Percentiles rank a stretch among this genome's conserved stretches.
Evolutionary conservation across 2,329 filamentous ascomycete species (phyloP).

Genomic region (Alternaria conjuncta): DNA sequence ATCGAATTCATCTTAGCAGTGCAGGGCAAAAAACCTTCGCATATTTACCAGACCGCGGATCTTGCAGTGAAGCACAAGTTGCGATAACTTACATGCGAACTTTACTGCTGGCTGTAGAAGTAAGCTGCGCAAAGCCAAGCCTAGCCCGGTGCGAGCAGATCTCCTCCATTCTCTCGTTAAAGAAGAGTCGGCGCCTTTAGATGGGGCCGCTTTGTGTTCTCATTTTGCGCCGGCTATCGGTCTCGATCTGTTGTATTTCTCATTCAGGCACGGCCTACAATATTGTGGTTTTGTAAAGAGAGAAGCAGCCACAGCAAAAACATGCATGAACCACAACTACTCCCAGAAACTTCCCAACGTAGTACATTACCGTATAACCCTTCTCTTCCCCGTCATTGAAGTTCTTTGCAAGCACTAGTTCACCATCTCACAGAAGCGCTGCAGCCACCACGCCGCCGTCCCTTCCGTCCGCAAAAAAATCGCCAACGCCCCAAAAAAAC

Average conservation of each 20-base stretch:
- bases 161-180: not conserved
- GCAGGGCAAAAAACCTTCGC: not conserved
- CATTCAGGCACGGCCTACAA: accelerated
- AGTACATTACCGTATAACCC: accelerated
- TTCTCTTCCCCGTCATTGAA: not conserved
- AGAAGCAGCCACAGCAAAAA: not conserved
- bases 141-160: not conserved
- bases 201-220: accelerated
- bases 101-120: not conserved
- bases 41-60: not conserved
- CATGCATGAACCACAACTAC: not conserved
- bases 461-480: not conserved
- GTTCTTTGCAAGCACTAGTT: not conserved
- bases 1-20: not conserved
- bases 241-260: accelerated
- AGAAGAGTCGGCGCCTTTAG: not conserved
- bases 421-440: not conserved
- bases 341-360: accelerated
- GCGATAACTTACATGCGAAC: accelerated
- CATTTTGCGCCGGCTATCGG: accelerated
- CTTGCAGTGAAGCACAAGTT: not conserved
- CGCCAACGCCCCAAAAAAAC: not conserved
- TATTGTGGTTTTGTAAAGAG: not conserved
- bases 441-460: not conserved
- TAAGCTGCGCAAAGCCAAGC: not conserved